Base-by-base conservation (phyloP, 768 basidiomycete genomes). In the Suillus fuscotomentosus region DNA sequence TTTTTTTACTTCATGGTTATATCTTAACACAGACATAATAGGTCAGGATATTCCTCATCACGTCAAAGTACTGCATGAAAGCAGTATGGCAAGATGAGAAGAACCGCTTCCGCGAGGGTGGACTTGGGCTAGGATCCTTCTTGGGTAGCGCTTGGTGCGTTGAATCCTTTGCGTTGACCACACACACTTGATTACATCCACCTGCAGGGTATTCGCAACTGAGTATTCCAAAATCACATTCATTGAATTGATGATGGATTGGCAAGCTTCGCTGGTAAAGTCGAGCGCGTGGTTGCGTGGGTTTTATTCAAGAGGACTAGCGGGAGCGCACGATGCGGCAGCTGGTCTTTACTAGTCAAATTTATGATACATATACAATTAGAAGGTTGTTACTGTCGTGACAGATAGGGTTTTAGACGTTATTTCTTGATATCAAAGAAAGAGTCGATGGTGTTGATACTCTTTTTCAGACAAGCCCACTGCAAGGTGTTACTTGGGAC, bases 31-130 rank as follows among this genome's bases (percentile, higher is more conserved):
- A 8, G 11, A 60, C 15, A 51, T 66, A 36, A 38, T 73, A 93
- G 83, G 82, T 88, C 64, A 90, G 97, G 22, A 88, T 99, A 72
- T 99, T 98, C 75, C 73, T 98, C 39, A 90, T 98, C 63, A 91
- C 91, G 17, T 95, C 95, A 8, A 90, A 92, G 71, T 97, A 92
- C 76, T 97, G 96, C 73, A 82, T 87, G 60, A 81, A 80, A 13
- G 90, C 93, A 9, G 87, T 92, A 4, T 94, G 92, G 92, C 80
- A 83, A 60, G 89, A 90, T 69, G 88, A 95, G 62, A 78, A 77
- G 70, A 75, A 76, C 54, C 80, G 79, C 34, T 83, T 91, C 76
- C 77, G 80, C 48, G 76, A 78, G 38, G 77, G 78, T 38, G 88
- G 88, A 3, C 73, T 89, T 20, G 77, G 72, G 69, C 24, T 73